Base-by-base conservation (phyloP, 108 stramenopile genomes). In the Nitzschia sp. region DNA sequence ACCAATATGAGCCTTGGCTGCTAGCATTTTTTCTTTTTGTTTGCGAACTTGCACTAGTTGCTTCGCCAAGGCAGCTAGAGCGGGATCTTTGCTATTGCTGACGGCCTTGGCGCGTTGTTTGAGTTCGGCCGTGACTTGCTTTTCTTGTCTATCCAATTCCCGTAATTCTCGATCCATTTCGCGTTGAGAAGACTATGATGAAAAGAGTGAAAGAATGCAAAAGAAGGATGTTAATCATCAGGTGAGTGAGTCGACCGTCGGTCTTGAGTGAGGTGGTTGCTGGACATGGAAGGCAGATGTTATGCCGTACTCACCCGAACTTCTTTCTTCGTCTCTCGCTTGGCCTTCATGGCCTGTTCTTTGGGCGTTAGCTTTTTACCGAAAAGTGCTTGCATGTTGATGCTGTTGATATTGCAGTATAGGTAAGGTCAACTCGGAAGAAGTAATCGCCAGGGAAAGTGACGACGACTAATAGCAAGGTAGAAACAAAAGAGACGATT, bases 121-220 rank as follows among this genome's bases (percentile, higher is more conserved):
- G 25, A 93, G 69, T 79, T 93, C 79, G 31, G 76, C 63, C 0
- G 78, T 80, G 9, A 88, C 54, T 62, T 85, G 77, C 55, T 90
- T 85, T 53, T 93, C 92, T 42, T 86, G 85, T 38, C 92, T 83
- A 64, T 88, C 87, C 33, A 93, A 65, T 63, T 93, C 92, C 38
- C 92, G 85, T 32, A 90, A 70, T 77, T 93, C 92, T 11, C 92
- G 86, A 24, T 93, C 92, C 74, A 93, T 78, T 70, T 88, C 88
- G 13, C 92, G 83, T 81, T 90, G 87, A 47, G 84, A 80, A 11
- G 81, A 64, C 77, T 80, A 59, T 57, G 9, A 53, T 53, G 5
- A 15, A 4, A 5, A 5, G 4, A 53, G 19, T 53, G 23, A 23
- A 34, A 6, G 33, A 24, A 23, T 24, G 61, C 3, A 18, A 26